phyloP scores from a whole-genome alignment of 2,329 filamentous ascomycete species.

The Fulvia fulva region DNA sequence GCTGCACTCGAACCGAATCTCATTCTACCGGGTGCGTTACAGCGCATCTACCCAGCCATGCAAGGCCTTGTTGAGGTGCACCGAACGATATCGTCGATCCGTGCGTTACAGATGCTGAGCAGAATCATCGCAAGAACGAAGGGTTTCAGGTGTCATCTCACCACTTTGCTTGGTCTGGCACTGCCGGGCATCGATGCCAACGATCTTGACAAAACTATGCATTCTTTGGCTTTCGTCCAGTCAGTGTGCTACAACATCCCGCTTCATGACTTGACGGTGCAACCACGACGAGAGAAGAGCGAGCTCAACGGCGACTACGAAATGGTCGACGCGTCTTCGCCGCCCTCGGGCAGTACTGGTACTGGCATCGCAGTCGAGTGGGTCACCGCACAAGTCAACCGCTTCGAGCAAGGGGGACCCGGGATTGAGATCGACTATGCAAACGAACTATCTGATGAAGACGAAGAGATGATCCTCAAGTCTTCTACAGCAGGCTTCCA shows the following conservation, averaged over 20 bases:
- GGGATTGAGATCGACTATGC: slow-evolving; percentile 82
- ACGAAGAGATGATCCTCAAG: slow-evolving; percentile 80
- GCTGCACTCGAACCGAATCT: slow-evolving; percentile 87
- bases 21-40: slow-evolving; percentile 86
- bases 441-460: slow-evolving; percentile 74
- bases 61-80: slow-evolving; percentile 97
- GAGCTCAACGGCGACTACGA: slow-evolving; percentile 31
- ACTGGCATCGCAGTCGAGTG: slow-evolving; percentile 74
- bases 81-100: slow-evolving; percentile 87
- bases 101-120: slow-evolving; percentile 86
- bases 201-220: slow-evolving; percentile 91
- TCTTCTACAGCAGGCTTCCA: slow-evolving; percentile 93
- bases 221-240: slow-evolving; percentile 92
- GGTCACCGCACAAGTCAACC: slow-evolving; percentile 90
- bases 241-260: slow-evolving; percentile 95
- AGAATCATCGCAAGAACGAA: slow-evolving; percentile 89
- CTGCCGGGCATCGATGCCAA: slow-evolving; percentile 96
- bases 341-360: slow-evolving; percentile 31
- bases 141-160: slow-evolving; percentile 95
- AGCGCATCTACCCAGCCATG: slow-evolving; percentile 94
- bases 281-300: slow-evolving; percentile 39
- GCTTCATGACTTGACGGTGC: slow-evolving; percentile 74
- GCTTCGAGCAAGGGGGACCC: slow-evolving; percentile 84
- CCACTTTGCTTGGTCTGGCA: slow-evolving; percentile 84
- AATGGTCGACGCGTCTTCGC: slow-evolving; percentile 24